These are phyloP conservation scores for Podosphaera xanthii DNA, from an alignment of 2,329 filamentous ascomycete species.

Conservation along the genomic window DNA sequence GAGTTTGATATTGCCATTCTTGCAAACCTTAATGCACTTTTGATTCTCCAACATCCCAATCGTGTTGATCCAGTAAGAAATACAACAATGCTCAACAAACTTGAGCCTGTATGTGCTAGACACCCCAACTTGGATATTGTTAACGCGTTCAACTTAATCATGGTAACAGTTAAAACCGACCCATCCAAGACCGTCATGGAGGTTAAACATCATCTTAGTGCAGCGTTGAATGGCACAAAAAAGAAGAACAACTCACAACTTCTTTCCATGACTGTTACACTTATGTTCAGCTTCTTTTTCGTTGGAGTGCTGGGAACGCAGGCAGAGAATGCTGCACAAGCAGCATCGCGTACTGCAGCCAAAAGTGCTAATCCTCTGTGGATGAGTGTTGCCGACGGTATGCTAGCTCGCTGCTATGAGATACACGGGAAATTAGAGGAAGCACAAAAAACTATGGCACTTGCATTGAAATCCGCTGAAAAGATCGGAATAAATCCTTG, in stretches of 20 bases:
- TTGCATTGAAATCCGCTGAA: constrained; percentile 17
- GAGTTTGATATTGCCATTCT: constrained; percentile 43
- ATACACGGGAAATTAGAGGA: constrained; percentile 40
- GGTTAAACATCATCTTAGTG: constrained; percentile 56
- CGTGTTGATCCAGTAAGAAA: constrained; percentile 35
- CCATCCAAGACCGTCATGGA: constrained; percentile 46
- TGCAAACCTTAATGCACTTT: constrained; percentile 42
- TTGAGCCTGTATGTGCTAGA: constrained; percentile 43
- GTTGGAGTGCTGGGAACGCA: constrained; percentile 44
- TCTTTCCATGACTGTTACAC: constrained; percentile 59
- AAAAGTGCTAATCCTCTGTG: constrained; percentile 50
- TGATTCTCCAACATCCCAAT: constrained; percentile 43
- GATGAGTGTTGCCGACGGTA: constrained; percentile 60
- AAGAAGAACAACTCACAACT: constrained; percentile 54
- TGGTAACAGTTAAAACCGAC: constrained; percentile 40
- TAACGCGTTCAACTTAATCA: constrained; percentile 55
- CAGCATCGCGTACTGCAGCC: constrained; percentile 43
- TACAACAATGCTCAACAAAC: constrained; percentile 34
- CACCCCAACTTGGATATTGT: constrained; percentile 55
- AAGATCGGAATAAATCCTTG: constrained; percentile 2
- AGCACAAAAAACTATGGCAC: constrained; percentile 22
- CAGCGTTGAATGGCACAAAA: constrained; percentile 47
- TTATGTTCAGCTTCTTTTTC: constrained; percentile 56
- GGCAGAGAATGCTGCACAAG: constrained; percentile 51
- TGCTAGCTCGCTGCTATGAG: constrained; percentile 54